A percentile compares a stretch with the other conserved stretches of the same genome.
These are phyloP conservation scores for Barbarea vulgaris DNA, from an alignment of 345 rosid species.

Conservation along the genomic window DNA sequence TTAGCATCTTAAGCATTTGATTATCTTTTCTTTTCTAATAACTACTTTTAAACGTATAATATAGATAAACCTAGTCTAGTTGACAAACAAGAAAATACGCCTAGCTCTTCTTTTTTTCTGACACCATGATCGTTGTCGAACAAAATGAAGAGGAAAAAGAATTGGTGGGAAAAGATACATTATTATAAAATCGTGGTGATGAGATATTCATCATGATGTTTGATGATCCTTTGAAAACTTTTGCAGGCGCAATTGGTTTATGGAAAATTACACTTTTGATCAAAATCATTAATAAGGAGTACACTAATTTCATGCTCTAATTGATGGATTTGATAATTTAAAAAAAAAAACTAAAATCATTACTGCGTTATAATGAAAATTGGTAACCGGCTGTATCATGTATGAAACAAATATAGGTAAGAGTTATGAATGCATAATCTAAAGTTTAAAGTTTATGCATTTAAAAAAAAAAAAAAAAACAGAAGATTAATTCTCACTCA, in stretches of 20 bases:
- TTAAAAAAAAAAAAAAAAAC: no score
- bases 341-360: neutral
- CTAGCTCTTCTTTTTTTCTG: neutral
- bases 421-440: neutral
- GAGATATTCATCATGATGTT: conserved; percentile 40
- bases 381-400: neutral
- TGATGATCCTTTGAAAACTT: conserved; percentile 26
- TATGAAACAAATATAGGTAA: neutral
- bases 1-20: neutral
- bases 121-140: conserved; percentile 22
- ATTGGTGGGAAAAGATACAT: conserved; percentile 21
- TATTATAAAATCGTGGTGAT: conserved; percentile 36
- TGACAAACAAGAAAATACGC: neutral
- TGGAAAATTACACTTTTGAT: conserved; percentile 27
- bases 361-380: neutral
- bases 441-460: no score
- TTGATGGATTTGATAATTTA: neutral
- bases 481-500: neutral
- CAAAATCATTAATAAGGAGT: conserved; percentile 16
- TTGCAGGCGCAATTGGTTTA: conserved; percentile 21
- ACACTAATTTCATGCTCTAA: conserved; percentile 13
- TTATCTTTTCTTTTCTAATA: neutral
- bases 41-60: neutral
- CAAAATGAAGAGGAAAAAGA: neutral
- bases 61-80: neutral